These are phyloP conservation scores for Fusarium humuli DNA, from an alignment of 2,329 filamentous ascomycete species.

Conservation along the genomic window DNA sequence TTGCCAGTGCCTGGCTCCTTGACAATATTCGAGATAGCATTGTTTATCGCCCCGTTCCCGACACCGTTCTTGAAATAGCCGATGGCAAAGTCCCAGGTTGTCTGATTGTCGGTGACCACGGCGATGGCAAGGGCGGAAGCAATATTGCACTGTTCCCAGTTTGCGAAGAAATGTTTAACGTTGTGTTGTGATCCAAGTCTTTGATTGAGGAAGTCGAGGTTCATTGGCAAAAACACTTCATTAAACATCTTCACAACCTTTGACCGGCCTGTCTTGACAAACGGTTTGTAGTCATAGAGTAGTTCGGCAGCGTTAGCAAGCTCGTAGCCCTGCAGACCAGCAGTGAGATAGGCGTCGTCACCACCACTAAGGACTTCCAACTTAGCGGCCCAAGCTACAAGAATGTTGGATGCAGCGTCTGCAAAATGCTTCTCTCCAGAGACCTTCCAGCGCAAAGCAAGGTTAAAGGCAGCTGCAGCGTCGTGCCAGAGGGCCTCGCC, in stretches of 20 bases:
- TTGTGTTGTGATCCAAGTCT: conserved; percentile 8
- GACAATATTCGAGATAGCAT: conserved; percentile 16
- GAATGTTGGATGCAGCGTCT: not conserved
- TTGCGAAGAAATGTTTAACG: conserved; percentile 12
- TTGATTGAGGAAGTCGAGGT: conserved; percentile 6
- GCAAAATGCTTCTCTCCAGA: not conserved
- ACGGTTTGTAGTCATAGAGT: conserved; percentile 48
- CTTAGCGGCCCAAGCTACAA: conserved; percentile 2
- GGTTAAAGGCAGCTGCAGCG: conserved; percentile 3
- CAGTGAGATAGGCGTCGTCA: conserved; percentile 47
- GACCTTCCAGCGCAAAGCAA: not conserved
- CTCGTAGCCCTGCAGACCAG: conserved; percentile 60
- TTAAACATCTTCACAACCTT: not conserved
- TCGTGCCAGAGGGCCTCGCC: not conserved
- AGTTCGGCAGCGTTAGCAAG: conserved; percentile 61
- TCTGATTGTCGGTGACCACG: conserved; percentile 20
- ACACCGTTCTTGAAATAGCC: conserved; percentile 31
- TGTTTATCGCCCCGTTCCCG: conserved; percentile 14
- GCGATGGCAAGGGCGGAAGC: conserved; percentile 27
- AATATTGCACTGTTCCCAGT: conserved; percentile 34
- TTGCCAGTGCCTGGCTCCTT: conserved; percentile 15
- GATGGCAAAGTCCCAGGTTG: conserved; percentile 4
- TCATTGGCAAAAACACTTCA: conserved; percentile 3
- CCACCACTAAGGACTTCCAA: not conserved
- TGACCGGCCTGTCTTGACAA: not conserved